phyloP scores from a whole-genome alignment of 2,329 filamentous ascomycete species.

The Xylaria sp. region DNA sequence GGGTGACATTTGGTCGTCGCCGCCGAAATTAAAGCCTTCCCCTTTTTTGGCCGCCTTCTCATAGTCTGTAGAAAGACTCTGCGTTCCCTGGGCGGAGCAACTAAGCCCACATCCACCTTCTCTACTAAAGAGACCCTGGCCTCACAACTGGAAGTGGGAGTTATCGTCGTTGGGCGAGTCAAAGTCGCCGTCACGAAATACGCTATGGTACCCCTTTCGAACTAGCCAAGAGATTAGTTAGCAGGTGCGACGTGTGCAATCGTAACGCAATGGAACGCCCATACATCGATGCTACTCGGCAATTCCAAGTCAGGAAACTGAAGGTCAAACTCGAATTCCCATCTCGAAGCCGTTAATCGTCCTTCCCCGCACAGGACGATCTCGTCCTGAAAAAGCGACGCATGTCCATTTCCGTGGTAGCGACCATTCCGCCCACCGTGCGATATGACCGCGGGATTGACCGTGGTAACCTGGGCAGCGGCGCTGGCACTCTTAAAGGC shows the following conservation, averaged over 20 bases:
- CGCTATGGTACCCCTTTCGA: conserved; percentile 91
- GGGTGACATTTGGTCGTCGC: conserved; percentile 47
- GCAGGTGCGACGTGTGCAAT: conserved; percentile 9
- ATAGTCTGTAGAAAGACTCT: conserved; percentile 90
- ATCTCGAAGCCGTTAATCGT: conserved; percentile 76
- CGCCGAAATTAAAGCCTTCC: conserved; percentile 62
- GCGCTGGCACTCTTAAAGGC: conserved; percentile 77
- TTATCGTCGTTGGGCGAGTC: conserved; percentile 87
- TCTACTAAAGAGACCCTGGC: conserved; percentile 83
- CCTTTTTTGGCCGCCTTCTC: conserved; percentile 74
- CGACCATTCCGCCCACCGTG: conserved; percentile 56
- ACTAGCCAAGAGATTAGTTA: conserved; percentile 64
- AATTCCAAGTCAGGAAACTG: conserved; percentile 75
- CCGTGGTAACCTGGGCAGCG: conserved; percentile 59
- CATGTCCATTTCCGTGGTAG: conserved; percentile 81
- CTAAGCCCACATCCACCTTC: conserved; percentile 82
- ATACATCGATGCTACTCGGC: conserved; percentile 94
- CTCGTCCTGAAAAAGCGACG: conserved; percentile 86
- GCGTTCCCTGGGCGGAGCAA: conserved; percentile 79
- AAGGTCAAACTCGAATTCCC: conserved; percentile 82
- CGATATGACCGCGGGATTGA: conserved; percentile 56
- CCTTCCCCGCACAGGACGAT: conserved; percentile 83
- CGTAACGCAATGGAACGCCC: conserved; percentile 49
- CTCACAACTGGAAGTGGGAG: conserved; percentile 82
- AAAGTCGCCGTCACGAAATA: conserved; percentile 92